Conservation (phyloP, 805 yeast genomes). For the Schizosaccharomyces osmophilus region DNA sequence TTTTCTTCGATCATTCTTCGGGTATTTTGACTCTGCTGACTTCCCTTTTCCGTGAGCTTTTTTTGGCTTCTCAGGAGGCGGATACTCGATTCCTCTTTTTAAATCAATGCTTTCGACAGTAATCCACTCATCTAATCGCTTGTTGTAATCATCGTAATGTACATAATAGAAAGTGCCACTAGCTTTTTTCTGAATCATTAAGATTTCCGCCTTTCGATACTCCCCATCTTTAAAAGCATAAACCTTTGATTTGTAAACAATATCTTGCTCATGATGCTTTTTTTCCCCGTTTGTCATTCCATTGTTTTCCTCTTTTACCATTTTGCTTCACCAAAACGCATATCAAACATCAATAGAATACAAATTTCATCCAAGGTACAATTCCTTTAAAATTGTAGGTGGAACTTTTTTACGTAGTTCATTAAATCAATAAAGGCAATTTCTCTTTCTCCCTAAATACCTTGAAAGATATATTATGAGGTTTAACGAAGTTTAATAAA, state of each 20-base stretch:
- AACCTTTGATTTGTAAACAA: conserved; percentile 29
- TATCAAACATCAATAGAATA: not conserved
- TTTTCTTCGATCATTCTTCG: conserved; percentile 5
- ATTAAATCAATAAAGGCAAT: no score
- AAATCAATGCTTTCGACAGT: conserved; percentile 45
- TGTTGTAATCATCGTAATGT: conserved; percentile 83
- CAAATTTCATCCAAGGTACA: not conserved
- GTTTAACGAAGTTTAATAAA: no score
- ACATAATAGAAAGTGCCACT: conserved; percentile 68
- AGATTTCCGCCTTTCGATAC: conserved; percentile 57
- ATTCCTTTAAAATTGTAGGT: no score
- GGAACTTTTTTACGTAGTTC: no score
- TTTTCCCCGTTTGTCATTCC: not conserved
- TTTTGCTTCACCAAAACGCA: not conserved
- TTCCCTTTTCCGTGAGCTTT: conserved; percentile 16
- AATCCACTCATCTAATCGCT: conserved; percentile 93
- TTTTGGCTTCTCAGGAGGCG: conserved; percentile 31
- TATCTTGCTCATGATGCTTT: not conserved
- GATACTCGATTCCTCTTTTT: conserved; percentile 42
- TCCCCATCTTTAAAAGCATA: conserved; percentile 63
- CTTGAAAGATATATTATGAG: no score
- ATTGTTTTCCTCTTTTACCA: not conserved
- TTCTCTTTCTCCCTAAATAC: no score
- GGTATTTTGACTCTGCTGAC: not conserved
- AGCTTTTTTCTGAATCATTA: conserved; percentile 50